Percentiles rank a stretch among this genome's conserved stretches.
These are phyloP conservation scores for Kockiozyma suomiensis DNA, from an alignment of 805 yeast species.

Conservation along the genomic window DNA sequence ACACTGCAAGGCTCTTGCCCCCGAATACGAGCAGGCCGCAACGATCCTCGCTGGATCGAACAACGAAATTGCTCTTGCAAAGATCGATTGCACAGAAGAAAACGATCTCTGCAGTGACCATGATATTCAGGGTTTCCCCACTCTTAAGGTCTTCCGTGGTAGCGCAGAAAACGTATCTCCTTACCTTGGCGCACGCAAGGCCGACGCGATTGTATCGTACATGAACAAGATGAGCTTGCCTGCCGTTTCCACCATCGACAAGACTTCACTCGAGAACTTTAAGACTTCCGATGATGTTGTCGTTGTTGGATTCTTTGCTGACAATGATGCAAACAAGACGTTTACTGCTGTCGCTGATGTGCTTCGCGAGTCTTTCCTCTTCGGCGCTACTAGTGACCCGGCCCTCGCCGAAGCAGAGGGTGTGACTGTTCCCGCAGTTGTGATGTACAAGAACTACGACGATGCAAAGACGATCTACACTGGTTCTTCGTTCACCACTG, in stretches of 20 bases:
- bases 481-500: constrained; percentile 40
- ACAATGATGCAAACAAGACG: constrained; percentile 56
- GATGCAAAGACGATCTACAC: constrained; percentile 41
- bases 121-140: constrained; percentile 81
- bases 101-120: constrained; percentile 67
- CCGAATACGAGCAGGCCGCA: constrained; percentile 76
- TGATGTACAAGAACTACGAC: constrained; percentile 45
- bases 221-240: constrained; percentile 85
- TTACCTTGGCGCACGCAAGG: constrained; percentile 82
- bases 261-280: constrained; percentile 55
- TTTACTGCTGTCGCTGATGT: constrained; percentile 63
- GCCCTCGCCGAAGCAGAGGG: constrained; percentile 48
- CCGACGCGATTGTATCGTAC: constrained; percentile 73
- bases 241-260: constrained; percentile 57
- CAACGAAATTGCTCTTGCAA: constrained; percentile 72
- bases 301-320: constrained; percentile 58
- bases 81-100: constrained; percentile 82
- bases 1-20: constrained; percentile 84
- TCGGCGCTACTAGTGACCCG: constrained; percentile 53
- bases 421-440: constrained; percentile 51
- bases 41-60: constrained; percentile 59
- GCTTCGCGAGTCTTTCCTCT: constrained; percentile 64
- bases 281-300: constrained; percentile 47
- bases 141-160: constrained; percentile 70
- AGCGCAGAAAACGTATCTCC: constrained; percentile 56